Evolutionary conservation across 208 protist genomes (phyloP), one percentile per base, ranked within the genome.

Genomic region (Vickermania spadyakhi): DNA sequence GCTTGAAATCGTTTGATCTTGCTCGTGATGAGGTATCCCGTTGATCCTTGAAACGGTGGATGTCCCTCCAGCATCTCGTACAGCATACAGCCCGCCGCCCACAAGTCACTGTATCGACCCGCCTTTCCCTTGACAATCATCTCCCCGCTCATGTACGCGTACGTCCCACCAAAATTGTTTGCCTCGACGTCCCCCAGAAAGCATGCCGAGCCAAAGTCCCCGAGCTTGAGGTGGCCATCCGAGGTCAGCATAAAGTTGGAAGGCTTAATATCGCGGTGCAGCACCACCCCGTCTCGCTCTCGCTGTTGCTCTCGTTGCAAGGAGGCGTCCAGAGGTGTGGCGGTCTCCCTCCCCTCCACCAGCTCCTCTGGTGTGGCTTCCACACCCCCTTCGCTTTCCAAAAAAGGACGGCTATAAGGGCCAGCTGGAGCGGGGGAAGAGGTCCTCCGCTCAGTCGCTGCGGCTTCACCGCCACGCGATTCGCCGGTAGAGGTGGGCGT

Each of bases 1-100:
- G 68, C 29, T 21, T 56, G 25, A 56, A 75, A 77, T 5, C 70
- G 31, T 28, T 81, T 79, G 56, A 94, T 75, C 2, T 70, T 54
- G 14, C 76, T 53, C 54, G 91, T 77, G 7, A 86, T 74, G 55
- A 87, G 72, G 64, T 86, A 84, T 5, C 72, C 64, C 28, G 71
- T 84, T 28, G 72, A 68, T 1, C 70, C 72, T 0, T 63, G 42
- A 57, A 96, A 95, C 30, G 72, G 70, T 31, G 83, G 68, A 2
- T 66, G 26, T 2, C 81, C 82, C 28, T 75, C 60, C 1, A 85
- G 50, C 23, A 83, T 66, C 67, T 85, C 84, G 64, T 92, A 94
- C 4, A 99, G 96, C 62, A 99, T 99, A 74, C 97, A 99, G 26
- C 98, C 99, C 23, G 98, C 79, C 1, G 95, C 96, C 98, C 99